Conservation (phyloP, 352 stramenopile species). For the Phytophthora pisi region DNA sequence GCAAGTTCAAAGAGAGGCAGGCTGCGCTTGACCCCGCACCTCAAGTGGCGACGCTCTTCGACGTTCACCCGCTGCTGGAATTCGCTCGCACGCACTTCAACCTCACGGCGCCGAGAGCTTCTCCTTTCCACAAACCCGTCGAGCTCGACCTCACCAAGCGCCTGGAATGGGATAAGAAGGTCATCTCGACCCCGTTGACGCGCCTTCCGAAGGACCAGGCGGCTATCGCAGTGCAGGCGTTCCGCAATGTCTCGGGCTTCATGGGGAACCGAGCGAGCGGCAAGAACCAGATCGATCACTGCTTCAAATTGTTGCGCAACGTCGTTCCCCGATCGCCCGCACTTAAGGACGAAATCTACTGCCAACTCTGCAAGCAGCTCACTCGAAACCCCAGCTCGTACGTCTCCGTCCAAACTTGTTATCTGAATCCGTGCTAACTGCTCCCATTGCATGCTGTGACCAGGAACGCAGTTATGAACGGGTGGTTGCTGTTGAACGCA, state of each 20-base stretch:
- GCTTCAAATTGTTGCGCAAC: slow-evolving; percentile 75
- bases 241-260: slow-evolving; percentile 79
- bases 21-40: slow-evolving; percentile 5
- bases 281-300: slow-evolving; percentile 71
- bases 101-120: slow-evolving; percentile 24
- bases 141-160: slow-evolving; percentile 57
- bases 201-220: slow-evolving; percentile 50
- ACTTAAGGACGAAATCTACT: slow-evolving; percentile 84
- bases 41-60: slow-evolving; percentile 9
- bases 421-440: slow-evolving; percentile 4
- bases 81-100: slow-evolving; percentile 50
- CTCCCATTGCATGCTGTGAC: neutral
- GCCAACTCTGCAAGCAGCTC: slow-evolving; percentile 82
- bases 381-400: slow-evolving; percentile 64
- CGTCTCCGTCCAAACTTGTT: neutral
- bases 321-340: slow-evolving; percentile 54
- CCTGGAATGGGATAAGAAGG: slow-evolving; percentile 62
- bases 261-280: slow-evolving; percentile 74
- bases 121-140: slow-evolving; percentile 31
- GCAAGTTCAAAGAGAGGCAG: slow-evolving; percentile 14
- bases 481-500: slow-evolving; percentile 73
- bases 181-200: slow-evolving; percentile 59
- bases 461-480: slow-evolving; percentile 59
- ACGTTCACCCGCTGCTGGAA: slow-evolving; percentile 47
- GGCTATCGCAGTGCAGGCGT: slow-evolving; percentile 63